Evolutionary conservation across 306 rosid species (phyloP).

Genomic region (Vigna trinervia): DNA sequence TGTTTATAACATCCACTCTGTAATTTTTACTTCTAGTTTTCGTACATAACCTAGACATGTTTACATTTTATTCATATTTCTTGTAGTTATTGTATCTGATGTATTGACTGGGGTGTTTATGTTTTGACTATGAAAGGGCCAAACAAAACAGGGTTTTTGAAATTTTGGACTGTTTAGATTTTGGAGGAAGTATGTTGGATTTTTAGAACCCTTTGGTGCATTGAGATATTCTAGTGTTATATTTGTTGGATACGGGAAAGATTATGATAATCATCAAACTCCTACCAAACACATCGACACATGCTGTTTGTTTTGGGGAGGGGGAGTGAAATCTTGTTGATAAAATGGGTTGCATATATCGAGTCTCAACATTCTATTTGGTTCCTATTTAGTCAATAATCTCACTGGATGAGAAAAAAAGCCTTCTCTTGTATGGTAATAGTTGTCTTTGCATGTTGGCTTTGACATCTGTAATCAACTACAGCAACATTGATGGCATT

Average conservation of each 20-base stretch:
- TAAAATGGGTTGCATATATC: constrained; percentile 1
- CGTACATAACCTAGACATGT: neutral
- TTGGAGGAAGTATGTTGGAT: constrained; percentile 5
- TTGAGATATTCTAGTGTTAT: constrained; percentile 8
- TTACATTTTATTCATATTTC: constrained; percentile 8
- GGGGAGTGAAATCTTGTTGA: neutral
- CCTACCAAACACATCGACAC: neutral
- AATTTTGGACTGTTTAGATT: neutral
- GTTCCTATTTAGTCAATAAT: neutral
- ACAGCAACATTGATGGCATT: constrained; percentile 86
- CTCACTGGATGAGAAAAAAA: constrained; percentile 27
- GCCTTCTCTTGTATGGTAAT: constrained; percentile 22
- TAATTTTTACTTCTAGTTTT: constrained; percentile 20
- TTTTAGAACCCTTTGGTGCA: constrained; percentile 10
- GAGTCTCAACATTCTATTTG: constrained; percentile 12
- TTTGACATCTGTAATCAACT: constrained; percentile 47
- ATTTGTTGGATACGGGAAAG: neutral
- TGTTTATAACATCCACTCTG: constrained; percentile 27
- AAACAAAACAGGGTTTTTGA: neutral
- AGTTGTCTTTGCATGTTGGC: constrained; percentile 33
- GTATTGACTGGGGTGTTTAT: neutral
- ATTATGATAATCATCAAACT: neutral
- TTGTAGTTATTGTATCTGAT: constrained; percentile 12
- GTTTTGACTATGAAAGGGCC: neutral
- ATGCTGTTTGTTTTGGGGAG: neutral